Evolutionary conservation across 352 stramenopile genomes (phyloP).

Genomic region (Phytopythium kandeliae): DNA sequence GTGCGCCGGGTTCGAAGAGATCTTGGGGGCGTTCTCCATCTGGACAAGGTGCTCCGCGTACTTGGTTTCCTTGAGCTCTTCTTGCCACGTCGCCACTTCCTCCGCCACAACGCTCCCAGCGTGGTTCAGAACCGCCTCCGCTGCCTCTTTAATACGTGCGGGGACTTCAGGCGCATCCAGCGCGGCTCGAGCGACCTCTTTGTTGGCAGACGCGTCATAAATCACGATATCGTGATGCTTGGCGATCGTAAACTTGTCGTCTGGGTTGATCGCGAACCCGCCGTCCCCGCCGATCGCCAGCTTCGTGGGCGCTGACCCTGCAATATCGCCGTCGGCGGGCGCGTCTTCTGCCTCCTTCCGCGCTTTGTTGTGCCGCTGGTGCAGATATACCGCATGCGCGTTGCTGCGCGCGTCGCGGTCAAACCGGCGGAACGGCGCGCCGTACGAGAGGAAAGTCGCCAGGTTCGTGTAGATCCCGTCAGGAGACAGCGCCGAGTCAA

Average conservation of each 20-base stretch:
- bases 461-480: constrained; percentile 91
- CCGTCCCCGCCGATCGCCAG: constrained; percentile 95
- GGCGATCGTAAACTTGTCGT: constrained; percentile 89
- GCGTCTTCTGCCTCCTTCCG: constrained; percentile 8
- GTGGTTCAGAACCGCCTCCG: constrained; percentile 64
- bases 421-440: constrained; percentile 52
- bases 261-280: constrained; percentile 84
- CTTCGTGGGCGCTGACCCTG: constrained; percentile 64
- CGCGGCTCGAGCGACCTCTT: constrained; percentile 23
- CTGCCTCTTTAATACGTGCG: constrained; percentile 39
- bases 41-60: constrained; percentile 76
- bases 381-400: constrained; percentile 57
- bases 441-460: constrained; percentile 90
- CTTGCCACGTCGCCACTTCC: constrained; percentile 77
- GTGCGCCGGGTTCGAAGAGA: constrained; percentile 59
- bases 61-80: constrained; percentile 70
- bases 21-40: constrained; percentile 44
- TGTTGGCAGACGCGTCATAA: constrained; percentile 36
- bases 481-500: constrained; percentile 84
- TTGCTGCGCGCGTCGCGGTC: constrained; percentile 35
- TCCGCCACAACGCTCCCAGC: constrained; percentile 71
- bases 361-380: constrained; percentile 53
- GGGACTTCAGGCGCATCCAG: constrained; percentile 38
- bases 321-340: neutral
- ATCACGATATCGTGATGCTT: constrained; percentile 79